Evolutionary conservation across 805 yeast genomes (phyloP), one percentile per base, ranked within the genome.

Genomic region (Cyberlindnera euphorbiiphila): DNA sequence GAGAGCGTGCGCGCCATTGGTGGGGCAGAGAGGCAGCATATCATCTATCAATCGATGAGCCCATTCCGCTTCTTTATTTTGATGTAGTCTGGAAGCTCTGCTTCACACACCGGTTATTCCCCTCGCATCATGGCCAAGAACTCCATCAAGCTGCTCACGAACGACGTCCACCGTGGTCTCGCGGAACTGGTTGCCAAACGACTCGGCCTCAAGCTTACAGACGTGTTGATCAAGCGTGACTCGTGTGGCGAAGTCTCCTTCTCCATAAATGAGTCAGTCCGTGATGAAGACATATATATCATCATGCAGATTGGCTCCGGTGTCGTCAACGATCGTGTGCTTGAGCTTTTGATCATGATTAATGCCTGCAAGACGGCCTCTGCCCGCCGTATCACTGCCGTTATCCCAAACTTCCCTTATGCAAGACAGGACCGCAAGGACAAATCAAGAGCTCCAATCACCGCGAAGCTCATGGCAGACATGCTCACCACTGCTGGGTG

Each of bases 381-480:
- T 37, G 93, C 91, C 14, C 73, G 93, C 57, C 72, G 87, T 57
- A 81, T 85, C 57, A 83, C 91, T 3, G 93, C 85, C 6, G 85
- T 85, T 13, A 72, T 85, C 47, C 93, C 94, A 36, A 83, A 78
- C 57, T 85, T 82, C 61, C 89, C 89, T 9, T 85, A 85, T 51
- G 93, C 93, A n/a, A 76, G 94, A 66, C 94, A 85, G 60, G 94
- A 85, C 59, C 72, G 86, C 59, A 85, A 85, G 63, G 94, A 85
- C 58, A 85, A 85, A 57, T 75, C 84, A 37, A 72, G 94, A 60
- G 93, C 93, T 13, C 91, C 91, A 36, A 82, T 85, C 47, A 83
- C 93, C 12, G 93, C 93, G 30, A 85, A 85, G 60, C 69, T 85
- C 46, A 79, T 85, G 74, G 93, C 94, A 14, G 84, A 85, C 54